Conservation (phyloP, 116 monocot species). For the Thalassia testudinum region DNA sequence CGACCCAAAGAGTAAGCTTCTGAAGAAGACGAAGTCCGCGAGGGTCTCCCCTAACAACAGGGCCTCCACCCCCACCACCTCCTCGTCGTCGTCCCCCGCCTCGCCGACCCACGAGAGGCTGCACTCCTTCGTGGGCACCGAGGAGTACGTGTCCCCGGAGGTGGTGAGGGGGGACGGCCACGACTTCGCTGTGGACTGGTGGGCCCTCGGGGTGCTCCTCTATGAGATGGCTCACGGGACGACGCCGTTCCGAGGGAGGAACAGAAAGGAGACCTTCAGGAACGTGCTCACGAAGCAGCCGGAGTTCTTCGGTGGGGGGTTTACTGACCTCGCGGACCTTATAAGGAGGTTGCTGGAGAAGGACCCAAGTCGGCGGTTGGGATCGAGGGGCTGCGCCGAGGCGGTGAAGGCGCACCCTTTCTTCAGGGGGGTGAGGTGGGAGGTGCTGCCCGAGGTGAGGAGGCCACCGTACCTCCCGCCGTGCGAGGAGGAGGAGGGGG, state of each 20-base stretch:
- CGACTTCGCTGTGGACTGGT: slow-evolving; percentile 92
- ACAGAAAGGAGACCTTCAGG: slow-evolving; percentile 74
- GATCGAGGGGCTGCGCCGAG: slow-evolving; percentile 42
- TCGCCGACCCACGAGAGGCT: slow-evolving; percentile 26
- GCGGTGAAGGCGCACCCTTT: no score
- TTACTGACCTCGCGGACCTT: slow-evolving; percentile 42
- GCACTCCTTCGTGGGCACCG: slow-evolving; percentile 62
- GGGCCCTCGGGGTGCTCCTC: no score
- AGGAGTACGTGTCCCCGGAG: no score
- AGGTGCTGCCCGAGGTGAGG: slow-evolving; percentile 33
- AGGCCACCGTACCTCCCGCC: slow-evolving; percentile 62
- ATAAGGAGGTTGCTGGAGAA: no score
- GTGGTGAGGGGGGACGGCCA: slow-evolving; percentile 70
- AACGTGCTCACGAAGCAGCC: slow-evolving; percentile 50
- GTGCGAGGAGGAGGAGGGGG: slow-evolving; percentile 11
- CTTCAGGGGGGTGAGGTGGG: slow-evolving; percentile 71
- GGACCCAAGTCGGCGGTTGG: slow-evolving; percentile 46
- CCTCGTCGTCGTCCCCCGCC: slow-evolving; percentile 1
- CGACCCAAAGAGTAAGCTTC: no score
- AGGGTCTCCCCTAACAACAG: slow-evolving; percentile 37
- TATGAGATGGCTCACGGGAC: slow-evolving; percentile 35
- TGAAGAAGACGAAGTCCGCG: slow-evolving; percentile 40
- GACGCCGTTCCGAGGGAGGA: slow-evolving; percentile 72
- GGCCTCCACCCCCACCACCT: no score
- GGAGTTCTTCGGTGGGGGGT: slow-evolving; percentile 45